Conservation (phyloP, 2,329 filamentous ascomycete species). For the Penicillium concentricum region DNA sequence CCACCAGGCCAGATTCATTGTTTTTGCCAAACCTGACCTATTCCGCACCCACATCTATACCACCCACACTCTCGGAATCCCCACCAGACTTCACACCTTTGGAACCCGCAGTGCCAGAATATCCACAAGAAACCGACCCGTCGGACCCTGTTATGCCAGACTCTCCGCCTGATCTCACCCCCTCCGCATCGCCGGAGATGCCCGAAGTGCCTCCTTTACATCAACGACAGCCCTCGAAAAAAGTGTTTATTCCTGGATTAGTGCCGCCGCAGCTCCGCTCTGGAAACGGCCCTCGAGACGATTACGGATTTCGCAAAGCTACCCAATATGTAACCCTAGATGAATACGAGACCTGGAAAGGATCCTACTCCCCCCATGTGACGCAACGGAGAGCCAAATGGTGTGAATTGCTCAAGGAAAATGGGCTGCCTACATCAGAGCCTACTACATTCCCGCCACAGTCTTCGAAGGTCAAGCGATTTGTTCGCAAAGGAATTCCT, state of each 20-base stretch:
- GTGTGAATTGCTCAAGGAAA: constrained; percentile 73
- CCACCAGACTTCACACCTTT: constrained; percentile 8
- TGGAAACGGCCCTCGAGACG: constrained; percentile 58
- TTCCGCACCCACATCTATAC: constrained; percentile 4
- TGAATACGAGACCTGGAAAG: constrained; percentile 81
- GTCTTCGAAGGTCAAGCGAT: constrained; percentile 81
- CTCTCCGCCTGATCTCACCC: constrained; percentile 10
- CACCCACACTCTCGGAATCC: constrained; percentile 13
- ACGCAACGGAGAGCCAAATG: constrained; percentile 77
- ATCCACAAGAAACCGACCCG: constrained; percentile 2
- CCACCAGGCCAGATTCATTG: not conserved
- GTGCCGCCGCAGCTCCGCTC: constrained; percentile 39
- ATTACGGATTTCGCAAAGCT: constrained; percentile 89
- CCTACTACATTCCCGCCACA: constrained; percentile 78
- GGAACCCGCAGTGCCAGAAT: constrained; percentile 2
- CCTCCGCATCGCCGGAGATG: constrained; percentile 4
- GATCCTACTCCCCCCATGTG: constrained; percentile 71
- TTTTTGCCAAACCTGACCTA: constrained; percentile 2
- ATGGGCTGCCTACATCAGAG: constrained; percentile 67
- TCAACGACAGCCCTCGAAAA: constrained; percentile 27
- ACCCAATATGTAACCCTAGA: constrained; percentile 74
- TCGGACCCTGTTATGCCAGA: constrained; percentile 5
- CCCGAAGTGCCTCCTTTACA: constrained; percentile 6
- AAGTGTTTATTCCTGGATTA: constrained; percentile 34
- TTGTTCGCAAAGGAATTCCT: constrained; percentile 88